phyloP scores from a whole-genome alignment of 768 basidiomycete genomes.

The Serendipita sp. region DNA sequence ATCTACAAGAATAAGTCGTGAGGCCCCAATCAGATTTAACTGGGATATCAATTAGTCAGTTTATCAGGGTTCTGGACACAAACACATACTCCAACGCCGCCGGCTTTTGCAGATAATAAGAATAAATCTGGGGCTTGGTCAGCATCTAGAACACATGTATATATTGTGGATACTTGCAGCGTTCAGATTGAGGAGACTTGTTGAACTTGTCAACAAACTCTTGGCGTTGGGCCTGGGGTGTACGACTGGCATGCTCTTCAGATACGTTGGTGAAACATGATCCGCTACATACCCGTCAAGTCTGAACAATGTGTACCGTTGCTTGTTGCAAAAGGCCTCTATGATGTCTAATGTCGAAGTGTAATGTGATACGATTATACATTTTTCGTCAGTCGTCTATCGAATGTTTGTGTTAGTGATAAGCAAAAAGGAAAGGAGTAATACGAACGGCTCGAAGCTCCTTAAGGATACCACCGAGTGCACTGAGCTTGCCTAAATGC shows the following conservation, averaged over 20 bases:
- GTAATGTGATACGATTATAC: slow-evolving; percentile 91
- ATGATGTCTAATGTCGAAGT: slow-evolving; percentile 87
- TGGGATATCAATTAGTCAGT: not conserved
- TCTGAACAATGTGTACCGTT: slow-evolving; percentile 60
- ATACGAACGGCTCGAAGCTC: slow-evolving; percentile 36
- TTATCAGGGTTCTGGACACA: not conserved
- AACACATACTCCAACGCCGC: slow-evolving; percentile 53
- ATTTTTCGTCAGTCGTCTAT: slow-evolving; percentile 78
- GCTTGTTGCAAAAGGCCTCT: slow-evolving; percentile 66
- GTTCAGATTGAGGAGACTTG: slow-evolving; percentile 45
- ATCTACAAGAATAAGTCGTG: slow-evolving; percentile 71
- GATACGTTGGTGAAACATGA: not conserved
- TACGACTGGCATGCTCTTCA: slow-evolving; percentile 34
- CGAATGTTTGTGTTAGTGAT: slow-evolving; percentile 6
- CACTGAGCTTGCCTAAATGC: slow-evolving; percentile 51
- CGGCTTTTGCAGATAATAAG: slow-evolving; percentile 85
- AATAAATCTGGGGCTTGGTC: slow-evolving; percentile 48
- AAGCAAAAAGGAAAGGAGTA: not conserved
- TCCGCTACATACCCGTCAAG: slow-evolving; percentile 56
- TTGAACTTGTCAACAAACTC: slow-evolving; percentile 85
- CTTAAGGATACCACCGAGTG: slow-evolving; percentile 46
- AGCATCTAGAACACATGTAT: not conserved
- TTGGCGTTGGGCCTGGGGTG: slow-evolving; percentile 59
- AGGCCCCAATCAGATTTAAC: slow-evolving; percentile 83
- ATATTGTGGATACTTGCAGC: slow-evolving; percentile 35